A percentile compares a stretch with the other conserved stretches of the same genome.
Conservation (phyloP, 768 basidiomycete genomes). For the Lactarius deliciosus region DNA sequence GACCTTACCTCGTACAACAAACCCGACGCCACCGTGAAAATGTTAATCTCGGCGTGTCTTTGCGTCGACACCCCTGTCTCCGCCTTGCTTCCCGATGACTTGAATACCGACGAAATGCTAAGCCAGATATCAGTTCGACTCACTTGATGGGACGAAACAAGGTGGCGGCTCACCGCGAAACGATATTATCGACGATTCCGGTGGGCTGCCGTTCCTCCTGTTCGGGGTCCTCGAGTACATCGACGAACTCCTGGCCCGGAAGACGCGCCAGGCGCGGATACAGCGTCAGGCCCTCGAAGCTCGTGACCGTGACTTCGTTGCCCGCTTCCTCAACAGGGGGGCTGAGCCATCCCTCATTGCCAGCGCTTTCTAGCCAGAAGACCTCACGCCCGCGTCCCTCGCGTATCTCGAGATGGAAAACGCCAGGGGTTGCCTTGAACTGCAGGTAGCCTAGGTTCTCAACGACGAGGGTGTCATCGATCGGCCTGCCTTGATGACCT, state of each 20-base stretch:
- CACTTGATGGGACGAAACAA: background rate
- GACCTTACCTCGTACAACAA: slow-evolving; percentile 82
- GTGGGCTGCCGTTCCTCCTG: slow-evolving; percentile 35
- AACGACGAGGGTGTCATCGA: slow-evolving; percentile 90
- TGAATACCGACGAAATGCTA: slow-evolving; percentile 35
- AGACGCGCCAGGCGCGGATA: slow-evolving; percentile 74
- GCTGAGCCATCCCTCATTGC: slow-evolving; percentile 88
- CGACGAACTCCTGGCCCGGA: slow-evolving; percentile 75
- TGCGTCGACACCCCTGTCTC: slow-evolving; percentile 31
- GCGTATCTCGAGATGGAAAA: slow-evolving; percentile 80
- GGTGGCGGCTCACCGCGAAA: slow-evolving; percentile 48
- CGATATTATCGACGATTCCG: slow-evolving; percentile 48
- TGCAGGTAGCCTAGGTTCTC: slow-evolving; percentile 96
- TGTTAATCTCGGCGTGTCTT: slow-evolving; percentile 89
- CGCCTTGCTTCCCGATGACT: slow-evolving; percentile 9
- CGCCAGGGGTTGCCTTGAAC: slow-evolving; percentile 90
- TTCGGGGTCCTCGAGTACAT: slow-evolving; percentile 62
- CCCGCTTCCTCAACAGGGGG: slow-evolving; percentile 66
- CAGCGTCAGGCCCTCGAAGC: slow-evolving; percentile 87
- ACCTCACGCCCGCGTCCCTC: slow-evolving; percentile 79
- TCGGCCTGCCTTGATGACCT: slow-evolving; percentile 39
- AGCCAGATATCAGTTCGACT: slow-evolving; percentile 14
- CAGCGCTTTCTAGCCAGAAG: slow-evolving; percentile 80
- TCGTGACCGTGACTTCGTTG: slow-evolving; percentile 75
- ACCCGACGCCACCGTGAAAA: slow-evolving; percentile 98